phyloP scores from a whole-genome alignment of 768 basidiomycete species.

The Tricholoma terreum region DNA sequence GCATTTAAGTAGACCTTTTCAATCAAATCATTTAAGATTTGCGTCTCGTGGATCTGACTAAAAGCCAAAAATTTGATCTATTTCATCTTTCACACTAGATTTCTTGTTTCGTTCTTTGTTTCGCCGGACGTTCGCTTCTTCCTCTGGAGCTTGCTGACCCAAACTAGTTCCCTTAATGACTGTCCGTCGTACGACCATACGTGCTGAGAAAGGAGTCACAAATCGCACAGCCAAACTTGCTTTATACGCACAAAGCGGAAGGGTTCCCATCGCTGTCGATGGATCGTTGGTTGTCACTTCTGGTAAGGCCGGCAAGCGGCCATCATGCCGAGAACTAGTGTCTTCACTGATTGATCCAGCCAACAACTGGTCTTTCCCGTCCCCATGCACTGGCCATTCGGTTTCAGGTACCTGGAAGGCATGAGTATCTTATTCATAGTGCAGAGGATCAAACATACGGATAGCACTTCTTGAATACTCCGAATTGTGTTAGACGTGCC shows the following conservation, averaged over 20 bases:
- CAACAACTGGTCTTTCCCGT: not conserved
- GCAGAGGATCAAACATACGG: constrained; percentile 24
- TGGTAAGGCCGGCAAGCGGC: not conserved
- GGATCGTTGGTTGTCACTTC: not conserved
- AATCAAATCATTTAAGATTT: too few species aligned
- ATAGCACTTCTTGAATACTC: constrained; percentile 25
- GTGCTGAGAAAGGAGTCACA: not conserved
- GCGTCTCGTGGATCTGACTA: constrained; percentile 9
- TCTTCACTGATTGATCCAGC: not conserved
- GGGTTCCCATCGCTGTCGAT: not conserved
- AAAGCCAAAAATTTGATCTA: constrained; percentile 65
- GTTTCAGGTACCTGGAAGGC: not conserved
- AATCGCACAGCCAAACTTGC: not conserved
- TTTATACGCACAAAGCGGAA: not conserved
- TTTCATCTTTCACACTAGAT: constrained; percentile 44
- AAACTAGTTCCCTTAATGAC: not conserved
- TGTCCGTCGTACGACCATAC: not conserved
- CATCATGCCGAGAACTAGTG: too few species aligned
- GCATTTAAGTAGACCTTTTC: not conserved
- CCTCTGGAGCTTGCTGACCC: not conserved
- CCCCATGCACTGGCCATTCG: not conserved
- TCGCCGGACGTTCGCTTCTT: not conserved
- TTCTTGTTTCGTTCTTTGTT: constrained; percentile 36
- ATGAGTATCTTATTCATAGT: not conserved
- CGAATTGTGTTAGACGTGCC: constrained; percentile 22